Percentiles rank a stretch among this genome's conserved stretches.
phyloP scores from a whole-genome alignment of 2,329 filamentous ascomycete species.

The Fusarium oxysporum region DNA sequence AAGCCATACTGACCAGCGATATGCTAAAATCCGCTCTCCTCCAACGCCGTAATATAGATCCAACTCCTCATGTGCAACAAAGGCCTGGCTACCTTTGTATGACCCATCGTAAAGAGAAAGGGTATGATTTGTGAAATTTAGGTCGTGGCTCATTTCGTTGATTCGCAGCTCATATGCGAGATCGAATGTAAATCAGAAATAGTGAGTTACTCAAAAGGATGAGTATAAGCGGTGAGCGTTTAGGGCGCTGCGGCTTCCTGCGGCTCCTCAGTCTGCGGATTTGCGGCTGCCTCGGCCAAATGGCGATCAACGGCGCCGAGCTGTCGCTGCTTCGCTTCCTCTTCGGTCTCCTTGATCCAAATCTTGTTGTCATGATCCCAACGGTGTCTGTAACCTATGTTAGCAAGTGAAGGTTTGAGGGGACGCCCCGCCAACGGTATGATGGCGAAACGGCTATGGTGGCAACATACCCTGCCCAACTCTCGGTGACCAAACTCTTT shows the following conservation, averaged over 20 bases:
- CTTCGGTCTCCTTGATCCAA: slow-evolving; percentile 64
- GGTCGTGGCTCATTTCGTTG: slow-evolving; percentile 16
- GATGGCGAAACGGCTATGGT: background rate
- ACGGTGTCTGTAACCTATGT: slow-evolving; percentile 60
- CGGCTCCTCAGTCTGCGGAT: slow-evolving; percentile 5
- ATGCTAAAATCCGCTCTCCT: slow-evolving; percentile 18
- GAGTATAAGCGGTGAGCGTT: background rate
- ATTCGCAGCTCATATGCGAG: slow-evolving; percentile 4
- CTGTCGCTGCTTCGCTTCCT: slow-evolving; percentile 42
- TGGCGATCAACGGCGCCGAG: slow-evolving; percentile 45
- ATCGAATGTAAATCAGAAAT: background rate
- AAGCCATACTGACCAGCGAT: slow-evolving; percentile 10
- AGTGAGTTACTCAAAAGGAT: background rate
- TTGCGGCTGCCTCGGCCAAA: slow-evolving; percentile 39
- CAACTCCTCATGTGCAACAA: slow-evolving; percentile 30
- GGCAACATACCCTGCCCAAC: slow-evolving; percentile 70
- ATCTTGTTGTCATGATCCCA: slow-evolving; percentile 69
- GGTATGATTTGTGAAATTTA: slow-evolving; percentile 7
- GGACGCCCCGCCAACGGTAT: background rate
- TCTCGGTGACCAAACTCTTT: slow-evolving; percentile 69
- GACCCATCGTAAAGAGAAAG: background rate
- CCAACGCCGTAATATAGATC: slow-evolving; percentile 30
- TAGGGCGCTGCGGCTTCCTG: background rate
- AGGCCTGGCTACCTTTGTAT: background rate
- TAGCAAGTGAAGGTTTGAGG: slow-evolving; percentile 17